Base-by-base conservation (phyloP, 2,329 filamentous ascomycete species). In the Fusarium domesticum region DNA sequence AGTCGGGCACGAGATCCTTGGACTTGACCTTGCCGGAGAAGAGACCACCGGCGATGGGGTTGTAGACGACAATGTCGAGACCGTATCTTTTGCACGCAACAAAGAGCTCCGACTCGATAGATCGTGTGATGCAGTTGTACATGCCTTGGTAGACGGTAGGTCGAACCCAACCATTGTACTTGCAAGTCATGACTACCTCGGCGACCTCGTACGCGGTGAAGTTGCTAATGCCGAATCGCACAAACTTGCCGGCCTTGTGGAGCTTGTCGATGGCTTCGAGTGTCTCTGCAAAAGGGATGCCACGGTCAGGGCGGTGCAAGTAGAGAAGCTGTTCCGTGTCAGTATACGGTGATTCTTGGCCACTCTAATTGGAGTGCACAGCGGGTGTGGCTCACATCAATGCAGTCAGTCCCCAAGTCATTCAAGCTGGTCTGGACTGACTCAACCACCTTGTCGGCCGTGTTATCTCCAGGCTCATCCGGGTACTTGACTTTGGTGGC, bases 121-220 rank as follows among this genome's bases (percentile, higher is more conserved):
- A 80, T 40, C 89, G 81, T 17, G 83, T 88, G 54, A 91, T 87
- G 45, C 79, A 81, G 66, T 92, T 92, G 69, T 92, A 92, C 87
- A 95, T 92, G 58, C 77, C 90, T 67, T 93, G 89, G 67, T 89
- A 95, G 43, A 95, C 81, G 1, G 85, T 89, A 1, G 89, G 89
- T 31, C 84, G 79, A 14, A 95, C 86, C 87, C 87, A 95, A 49
- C 80, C 80, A 59, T 87, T 84, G 68, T 86, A 81, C 57, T 85
- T 85, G 74, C 87, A 92, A 31, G 83, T 84, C 66, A 89, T 79
- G 45, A 85, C 85, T 8, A 95, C 80, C 69, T 96, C 90, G 0
- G 89, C 89, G 8, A 96, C 87, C 64, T 96, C 90, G 62, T 85
- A 93, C 0, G 89, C 84, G 1, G 89, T 87, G 64, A 84, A 96